Base-by-base conservation (phyloP, 78 protist species). In the Dictyostelium citrinum region DNA sequence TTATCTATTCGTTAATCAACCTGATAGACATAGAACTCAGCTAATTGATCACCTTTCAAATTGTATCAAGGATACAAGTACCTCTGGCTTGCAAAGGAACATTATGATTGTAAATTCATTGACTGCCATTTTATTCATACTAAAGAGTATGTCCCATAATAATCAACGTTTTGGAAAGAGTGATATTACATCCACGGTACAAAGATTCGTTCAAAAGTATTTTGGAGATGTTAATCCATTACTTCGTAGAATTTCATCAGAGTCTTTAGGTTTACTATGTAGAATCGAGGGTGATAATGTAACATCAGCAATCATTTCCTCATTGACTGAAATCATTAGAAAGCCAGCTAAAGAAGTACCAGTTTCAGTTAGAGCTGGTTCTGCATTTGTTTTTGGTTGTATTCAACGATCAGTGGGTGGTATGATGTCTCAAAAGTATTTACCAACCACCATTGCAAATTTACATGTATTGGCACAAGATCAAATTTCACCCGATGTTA, bases 381-480 rank as follows among this genome's bases (percentile, higher is more conserved):
- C 85, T 3, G 93, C 86, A 8, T 78, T 88, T 20, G 93, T 88
- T 17, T 68, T 88, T 11, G 93, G 93, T 61, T 88, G 93, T 46
- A 78, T 88, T 20, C 93, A 88, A 46, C 11, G 93, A 45, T 67
- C 81, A 2, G 82, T 88, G 22, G 93, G 93, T 51, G 93, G 86
- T n/a, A 88, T 88, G 93, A 88, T 88, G 93, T 88, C 93, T 2
- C 84, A 76, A 20, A 78, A 78, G n/a, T 68, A 78, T 46, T 27
- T 88, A 22, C 93, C 93, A 78, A 68, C 93, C 9, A 88, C 85
- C 0, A 76, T 88, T 67, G 82, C 86, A 10, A 88, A 78, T 68
- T 22, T 88, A 29, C 93, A 88, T 78, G 81, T 61, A n/a, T 46
- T 88, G 78, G 93, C 93, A 20, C 84, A 88, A 68, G 93, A 88